Conservation (phyloP, 2,329 filamentous ascomycete genomes). For the Colletotrichum brevisporum region DNA sequence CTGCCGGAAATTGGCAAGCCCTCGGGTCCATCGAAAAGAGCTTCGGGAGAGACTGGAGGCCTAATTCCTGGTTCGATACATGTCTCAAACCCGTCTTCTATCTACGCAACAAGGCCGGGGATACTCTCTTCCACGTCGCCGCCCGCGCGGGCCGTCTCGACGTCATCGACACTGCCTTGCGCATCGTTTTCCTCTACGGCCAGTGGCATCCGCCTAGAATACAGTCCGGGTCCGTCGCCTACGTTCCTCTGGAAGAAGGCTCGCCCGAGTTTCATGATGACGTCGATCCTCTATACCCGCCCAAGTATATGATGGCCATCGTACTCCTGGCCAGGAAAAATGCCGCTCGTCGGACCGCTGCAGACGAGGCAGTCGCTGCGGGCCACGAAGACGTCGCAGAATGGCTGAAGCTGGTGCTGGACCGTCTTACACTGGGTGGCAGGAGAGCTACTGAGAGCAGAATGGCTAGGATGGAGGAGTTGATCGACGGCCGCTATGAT, state of each 20-base stretch:
- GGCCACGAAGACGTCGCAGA: background rate
- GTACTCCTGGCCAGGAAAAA: background rate
- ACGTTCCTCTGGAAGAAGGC: background rate
- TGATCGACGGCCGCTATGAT: constrained; percentile 1
- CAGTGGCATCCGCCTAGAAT: too few species aligned
- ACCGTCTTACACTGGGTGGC: background rate
- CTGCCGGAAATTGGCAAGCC: background rate
- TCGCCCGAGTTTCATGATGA: background rate
- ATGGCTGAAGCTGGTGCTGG: background rate
- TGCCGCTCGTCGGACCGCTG: background rate
- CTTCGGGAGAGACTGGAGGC: background rate
- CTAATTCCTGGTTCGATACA: background rate
- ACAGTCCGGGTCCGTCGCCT: background rate
- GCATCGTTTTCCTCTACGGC: background rate
- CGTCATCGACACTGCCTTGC: background rate
- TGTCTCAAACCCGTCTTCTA: background rate
- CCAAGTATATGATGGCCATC: background rate
- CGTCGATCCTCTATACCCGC: background rate
- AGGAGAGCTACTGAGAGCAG: background rate
- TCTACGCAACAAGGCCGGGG: constrained; percentile 1
- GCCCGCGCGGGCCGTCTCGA: background rate
- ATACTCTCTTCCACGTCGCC: background rate
- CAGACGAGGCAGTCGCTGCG: background rate
- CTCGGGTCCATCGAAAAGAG: background rate
- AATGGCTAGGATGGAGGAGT: background rate